phyloP scores from a whole-genome alignment of 371 early-diverging fungal genomes.

The Rhizopus sp. region DNA sequence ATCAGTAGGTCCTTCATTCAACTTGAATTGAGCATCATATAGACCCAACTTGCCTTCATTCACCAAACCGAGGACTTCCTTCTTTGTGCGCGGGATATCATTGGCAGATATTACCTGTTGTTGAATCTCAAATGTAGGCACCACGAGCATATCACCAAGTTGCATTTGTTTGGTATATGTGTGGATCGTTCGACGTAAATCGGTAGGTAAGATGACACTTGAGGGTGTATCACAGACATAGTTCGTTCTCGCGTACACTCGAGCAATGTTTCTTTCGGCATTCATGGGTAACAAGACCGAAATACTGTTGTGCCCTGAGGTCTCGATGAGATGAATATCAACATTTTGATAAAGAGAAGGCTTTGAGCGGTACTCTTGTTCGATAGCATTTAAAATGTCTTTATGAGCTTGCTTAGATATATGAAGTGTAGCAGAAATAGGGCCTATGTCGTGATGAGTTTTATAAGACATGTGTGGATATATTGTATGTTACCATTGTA shows the following conservation, averaged over 20 bases:
- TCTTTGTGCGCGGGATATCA: conserved; percentile 29
- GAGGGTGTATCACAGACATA: conserved; percentile 38
- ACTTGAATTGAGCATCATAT: conserved; percentile 36
- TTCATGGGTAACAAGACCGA: conserved; percentile 38
- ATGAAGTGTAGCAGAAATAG: conserved; percentile 49
- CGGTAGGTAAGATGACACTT: conserved; percentile 34
- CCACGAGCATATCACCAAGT: conserved; percentile 46
- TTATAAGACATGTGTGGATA: not conserved
- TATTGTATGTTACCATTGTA: conserved; percentile 37
- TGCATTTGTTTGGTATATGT: conserved; percentile 29
- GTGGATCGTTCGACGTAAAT: conserved; percentile 33
- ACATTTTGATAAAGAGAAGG: conserved; percentile 26
- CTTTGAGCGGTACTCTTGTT: conserved; percentile 23
- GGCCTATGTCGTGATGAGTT: conserved; percentile 24
- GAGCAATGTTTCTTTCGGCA: conserved; percentile 50
- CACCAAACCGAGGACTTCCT: conserved; percentile 29
- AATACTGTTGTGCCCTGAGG: conserved; percentile 20
- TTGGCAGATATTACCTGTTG: not conserved
- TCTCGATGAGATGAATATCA: conserved; percentile 37
- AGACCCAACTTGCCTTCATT: conserved; percentile 27
- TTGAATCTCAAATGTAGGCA: conserved; percentile 36
- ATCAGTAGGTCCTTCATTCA: conserved; percentile 44
- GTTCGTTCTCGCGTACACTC: conserved; percentile 40
- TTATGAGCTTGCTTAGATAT: conserved; percentile 10
- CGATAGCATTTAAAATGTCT: conserved; percentile 13